phyloP scores from a whole-genome alignment of 371 early-diverging fungal species.

The Mucor plumbeus region DNA sequence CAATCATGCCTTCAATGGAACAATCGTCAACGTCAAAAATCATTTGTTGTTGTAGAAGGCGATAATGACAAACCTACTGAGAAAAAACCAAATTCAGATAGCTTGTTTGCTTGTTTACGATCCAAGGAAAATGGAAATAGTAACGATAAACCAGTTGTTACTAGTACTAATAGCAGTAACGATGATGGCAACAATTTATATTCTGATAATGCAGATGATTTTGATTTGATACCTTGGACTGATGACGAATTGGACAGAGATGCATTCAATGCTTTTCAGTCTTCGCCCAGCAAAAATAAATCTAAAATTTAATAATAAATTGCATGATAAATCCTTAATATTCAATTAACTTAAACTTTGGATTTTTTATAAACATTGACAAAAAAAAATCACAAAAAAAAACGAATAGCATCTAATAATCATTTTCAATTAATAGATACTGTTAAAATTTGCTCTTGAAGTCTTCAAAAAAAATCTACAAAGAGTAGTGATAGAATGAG shows the following conservation, averaged over 20 bases:
- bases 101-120: slow-evolving; percentile 28
- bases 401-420: too few relatives aligned
- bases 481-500: too few relatives aligned
- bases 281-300: not conserved
- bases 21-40: slow-evolving; percentile 77
- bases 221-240: slow-evolving; percentile 32
- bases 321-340: not conserved
- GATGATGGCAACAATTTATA: not conserved
- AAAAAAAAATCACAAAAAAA: too few relatives aligned
- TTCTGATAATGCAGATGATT: slow-evolving; percentile 15
- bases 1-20: slow-evolving; percentile 85
- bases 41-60: slow-evolving; percentile 60
- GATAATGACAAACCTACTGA: not conserved
- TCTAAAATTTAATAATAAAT: slow-evolving; percentile 8
- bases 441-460: too few relatives aligned
- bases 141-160: not conserved
- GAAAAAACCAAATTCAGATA: slow-evolving; percentile 4
- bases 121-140: not conserved
- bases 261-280: not conserved
- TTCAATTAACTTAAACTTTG: not conserved
- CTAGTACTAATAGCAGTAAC: not conserved
- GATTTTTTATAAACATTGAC: too few relatives aligned
- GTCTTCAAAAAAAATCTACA: too few relatives aligned
- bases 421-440: too few relatives aligned
- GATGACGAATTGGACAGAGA: slow-evolving; percentile 29